Base-by-base conservation (phyloP, 257 asterid species). In the Fraxinus quadrangulata region DNA sequence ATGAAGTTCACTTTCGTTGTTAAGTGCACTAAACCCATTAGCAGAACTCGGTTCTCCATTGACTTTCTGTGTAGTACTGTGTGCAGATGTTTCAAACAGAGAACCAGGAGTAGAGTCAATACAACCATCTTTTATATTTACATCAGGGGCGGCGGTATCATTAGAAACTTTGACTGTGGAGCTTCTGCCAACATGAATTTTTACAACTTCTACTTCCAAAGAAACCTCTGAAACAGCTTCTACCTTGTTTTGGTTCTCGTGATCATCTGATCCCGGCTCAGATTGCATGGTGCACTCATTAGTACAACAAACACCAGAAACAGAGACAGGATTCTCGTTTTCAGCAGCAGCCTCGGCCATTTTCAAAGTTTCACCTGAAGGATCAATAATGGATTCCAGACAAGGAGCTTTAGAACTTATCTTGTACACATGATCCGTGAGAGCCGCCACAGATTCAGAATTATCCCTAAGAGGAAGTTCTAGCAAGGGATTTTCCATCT, bases 261-360 rank as follows among this genome's bases (percentile, higher is more conserved):
- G 73, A 34, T 36, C 26, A 33, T 69, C 28, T 8, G 16, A 69
- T 17, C 26, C 49, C 12, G 47, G 45, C 14, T 30, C 34, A 45
- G 65, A 72, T 21, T 71, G 34, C 33, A 71, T 24, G 23, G 75
- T 11, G 11, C 21, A 19, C 37, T 42, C 39, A 42, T 40, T 37
- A 40, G 65, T 42, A 42, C 4, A 7, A 14, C 10, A 40, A 39
- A 40, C 11, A 7, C n/a, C 30, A 21, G 37, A 71, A 37, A 10
- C 59, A 39, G 34, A 39, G 9, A 71, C 13, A 13, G 70, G 65
- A 12, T 82, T 74, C 71, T 65, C 59, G 10, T 75, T 78, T 49
- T 75, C 73, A 42, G 33, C 74, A 69, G 74, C 72, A 78, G 61
- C 83, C 34, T 80, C 72, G 31, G 26, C 42, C 51, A 26, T 71